phyloP scores from a whole-genome alignment of 305 asterid species.

The Fraxinus xanthoxyloides region DNA sequence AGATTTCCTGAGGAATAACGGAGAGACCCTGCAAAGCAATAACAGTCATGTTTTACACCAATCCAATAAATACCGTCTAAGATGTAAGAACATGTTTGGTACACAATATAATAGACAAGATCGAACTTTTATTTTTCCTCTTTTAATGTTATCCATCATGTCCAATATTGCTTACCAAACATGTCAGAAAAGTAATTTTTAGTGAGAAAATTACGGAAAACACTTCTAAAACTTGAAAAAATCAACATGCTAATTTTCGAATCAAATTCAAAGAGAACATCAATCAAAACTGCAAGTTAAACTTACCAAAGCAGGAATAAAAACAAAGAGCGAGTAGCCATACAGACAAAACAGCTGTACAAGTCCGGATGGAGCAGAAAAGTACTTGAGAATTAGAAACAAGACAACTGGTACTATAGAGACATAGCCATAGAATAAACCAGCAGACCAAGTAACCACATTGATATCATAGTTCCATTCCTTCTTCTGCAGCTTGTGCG shows the following conservation, averaged over 20 bases:
- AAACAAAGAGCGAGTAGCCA: constrained; percentile 87
- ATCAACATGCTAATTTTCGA: not conserved
- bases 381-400: constrained; percentile 83
- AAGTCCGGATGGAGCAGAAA: constrained; percentile 89
- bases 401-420: constrained; percentile 72
- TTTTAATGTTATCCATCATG: not conserved
- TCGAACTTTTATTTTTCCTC: not conserved
- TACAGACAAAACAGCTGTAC: constrained; percentile 88
- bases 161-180: not conserved
- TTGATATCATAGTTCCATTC: constrained; percentile 86
- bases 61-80: not conserved
- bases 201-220: not conserved
- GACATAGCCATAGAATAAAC: constrained; percentile 90
- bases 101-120: not conserved
- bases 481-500: constrained; percentile 79
- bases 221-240: not conserved
- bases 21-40: constrained; percentile 79
- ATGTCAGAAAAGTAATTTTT: not conserved
- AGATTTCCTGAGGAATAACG: constrained; percentile 70
- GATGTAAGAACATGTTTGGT: not conserved
- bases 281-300: not conserved
- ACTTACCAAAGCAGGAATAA: constrained; percentile 97
- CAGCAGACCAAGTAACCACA: constrained; percentile 93
- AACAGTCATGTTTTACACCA: not conserved
- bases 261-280: not conserved